Evolutionary conservation across 2,329 filamentous ascomycete genomes (phyloP).

Genomic region (Conoideocrella luteorostrata): DNA sequence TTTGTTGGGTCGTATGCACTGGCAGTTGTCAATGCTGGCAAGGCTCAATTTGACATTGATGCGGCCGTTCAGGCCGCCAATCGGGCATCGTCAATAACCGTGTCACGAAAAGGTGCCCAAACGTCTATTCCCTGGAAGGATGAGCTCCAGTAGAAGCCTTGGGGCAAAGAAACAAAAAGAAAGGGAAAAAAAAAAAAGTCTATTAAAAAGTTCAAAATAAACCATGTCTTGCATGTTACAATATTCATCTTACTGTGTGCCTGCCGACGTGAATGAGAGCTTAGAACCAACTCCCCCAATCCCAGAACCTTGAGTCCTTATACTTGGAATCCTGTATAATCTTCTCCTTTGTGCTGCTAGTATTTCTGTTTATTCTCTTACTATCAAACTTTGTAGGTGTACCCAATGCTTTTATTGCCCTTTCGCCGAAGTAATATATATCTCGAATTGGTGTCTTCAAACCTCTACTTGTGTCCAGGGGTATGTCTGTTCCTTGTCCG

Average conservation of each 20-base stretch:
- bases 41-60: conserved; percentile 43
- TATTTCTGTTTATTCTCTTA: not conserved
- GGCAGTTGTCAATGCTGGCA: conserved; percentile 50
- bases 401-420: conserved; percentile 6
- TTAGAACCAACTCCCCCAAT: conserved; percentile 24
- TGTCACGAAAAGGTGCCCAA: conserved; percentile 36
- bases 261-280: not conserved
- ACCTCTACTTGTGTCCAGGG: not conserved
- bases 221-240: no score
- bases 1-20: conserved; percentile 87
- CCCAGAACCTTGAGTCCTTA: conserved; percentile 19
- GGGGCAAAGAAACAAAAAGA: conserved; percentile 10
- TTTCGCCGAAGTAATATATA: conserved; percentile 10
- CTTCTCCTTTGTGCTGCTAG: not conserved
- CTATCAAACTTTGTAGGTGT: not conserved
- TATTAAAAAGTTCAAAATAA: not conserved
- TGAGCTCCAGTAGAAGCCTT: conserved; percentile 26
- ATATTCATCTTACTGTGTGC: not conserved
- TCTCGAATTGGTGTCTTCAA: conserved; percentile 4
- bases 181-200: conserved; percentile 11
- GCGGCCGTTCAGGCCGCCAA: conserved; percentile 51
- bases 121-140: conserved; percentile 39
- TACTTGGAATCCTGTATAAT: conserved; percentile 10
- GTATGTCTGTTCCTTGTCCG: not conserved
- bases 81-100: conserved; percentile 34